phyloP scores from a whole-genome alignment of 495 filamentous ascomycete genomes.

The Jackrogersella minutella region DNA sequence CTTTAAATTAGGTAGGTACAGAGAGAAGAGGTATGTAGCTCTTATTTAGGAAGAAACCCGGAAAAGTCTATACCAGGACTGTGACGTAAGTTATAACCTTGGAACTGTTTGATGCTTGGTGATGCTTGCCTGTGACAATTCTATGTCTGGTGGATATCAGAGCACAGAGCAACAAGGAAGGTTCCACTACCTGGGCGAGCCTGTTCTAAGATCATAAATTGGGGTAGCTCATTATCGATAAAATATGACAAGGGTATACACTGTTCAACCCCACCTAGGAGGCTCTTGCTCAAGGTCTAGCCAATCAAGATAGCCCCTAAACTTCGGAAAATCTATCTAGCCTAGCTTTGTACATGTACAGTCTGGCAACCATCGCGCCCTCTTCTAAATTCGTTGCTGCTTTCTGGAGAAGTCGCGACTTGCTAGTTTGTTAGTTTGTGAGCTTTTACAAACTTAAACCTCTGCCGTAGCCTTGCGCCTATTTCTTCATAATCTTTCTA shows the following conservation, averaged over 20 bases:
- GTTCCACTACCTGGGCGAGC: too few relatives aligned
- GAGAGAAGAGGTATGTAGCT: too few relatives aligned
- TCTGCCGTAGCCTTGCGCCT: slow-evolving; percentile 16
- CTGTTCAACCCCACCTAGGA: background rate
- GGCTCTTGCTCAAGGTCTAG: background rate
- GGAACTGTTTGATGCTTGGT: too few relatives aligned
- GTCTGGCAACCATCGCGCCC: slow-evolving; percentile 39
- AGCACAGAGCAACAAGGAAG: too few relatives aligned
- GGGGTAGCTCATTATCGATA: slow-evolving; percentile 17
- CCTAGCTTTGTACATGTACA: slow-evolving; percentile 47
- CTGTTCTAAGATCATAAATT: too few relatives aligned
- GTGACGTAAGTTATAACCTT: too few relatives aligned
- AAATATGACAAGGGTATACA: background rate
- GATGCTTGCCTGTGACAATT: too few relatives aligned
- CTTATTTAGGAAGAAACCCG: too few relatives aligned
- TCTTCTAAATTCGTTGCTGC: slow-evolving; percentile 18
- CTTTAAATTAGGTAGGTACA: too few relatives aligned
- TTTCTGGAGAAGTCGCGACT: slow-evolving; percentile 11
- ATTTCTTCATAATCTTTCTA: slow-evolving; percentile 34
- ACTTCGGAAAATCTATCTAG: slow-evolving; percentile 37
- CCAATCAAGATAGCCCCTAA: slow-evolving; percentile 22
- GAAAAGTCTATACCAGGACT: too few relatives aligned
- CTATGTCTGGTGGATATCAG: background rate
- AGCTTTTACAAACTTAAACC: slow-evolving; percentile 6
- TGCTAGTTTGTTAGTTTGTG: too few relatives aligned